Evolutionary conservation across 306 rosid species (phyloP).

Genomic region (Cicer arietinum): DNA sequence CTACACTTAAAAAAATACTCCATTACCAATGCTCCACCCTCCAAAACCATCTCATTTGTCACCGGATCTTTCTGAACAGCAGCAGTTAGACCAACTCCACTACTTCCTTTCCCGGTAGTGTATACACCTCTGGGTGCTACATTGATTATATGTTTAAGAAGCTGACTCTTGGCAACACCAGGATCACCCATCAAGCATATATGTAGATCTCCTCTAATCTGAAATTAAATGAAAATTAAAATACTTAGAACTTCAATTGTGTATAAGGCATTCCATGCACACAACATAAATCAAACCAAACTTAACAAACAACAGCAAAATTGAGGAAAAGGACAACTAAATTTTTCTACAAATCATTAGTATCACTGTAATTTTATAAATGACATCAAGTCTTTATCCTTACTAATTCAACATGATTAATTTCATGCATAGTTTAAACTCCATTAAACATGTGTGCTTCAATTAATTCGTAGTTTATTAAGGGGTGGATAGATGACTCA

Average conservation of each 20-base stretch:
- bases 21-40: slow-evolving; percentile 99
- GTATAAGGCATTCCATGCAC: neutral
- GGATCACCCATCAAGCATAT: slow-evolving; percentile 99
- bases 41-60: slow-evolving; percentile 97
- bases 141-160: slow-evolving; percentile 91
- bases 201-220: slow-evolving; percentile 98
- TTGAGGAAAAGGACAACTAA: slow-evolving; percentile 4
- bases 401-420: slow-evolving; percentile 20
- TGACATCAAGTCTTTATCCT: slow-evolving; percentile 17
- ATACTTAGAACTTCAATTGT: slow-evolving; percentile 3
- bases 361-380: slow-evolving; percentile 5
- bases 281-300: slow-evolving; percentile 11
- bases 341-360: neutral
- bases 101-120: slow-evolving; percentile 98
- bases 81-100: slow-evolving; percentile 99
- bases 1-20: slow-evolving; percentile 27
- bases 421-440: slow-evolving; percentile 16
- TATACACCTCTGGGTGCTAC: slow-evolving; percentile 98
- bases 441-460: neutral
- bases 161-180: slow-evolving; percentile 99
- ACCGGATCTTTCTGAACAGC: slow-evolving; percentile 99
- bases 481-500: no score
- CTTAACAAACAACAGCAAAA: slow-evolving; percentile 25
- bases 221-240: slow-evolving; percentile 42
- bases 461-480: slow-evolving; percentile 39